Conservation (phyloP, 164 flowering plant genomes). For the Magnolia sinica region DNA sequence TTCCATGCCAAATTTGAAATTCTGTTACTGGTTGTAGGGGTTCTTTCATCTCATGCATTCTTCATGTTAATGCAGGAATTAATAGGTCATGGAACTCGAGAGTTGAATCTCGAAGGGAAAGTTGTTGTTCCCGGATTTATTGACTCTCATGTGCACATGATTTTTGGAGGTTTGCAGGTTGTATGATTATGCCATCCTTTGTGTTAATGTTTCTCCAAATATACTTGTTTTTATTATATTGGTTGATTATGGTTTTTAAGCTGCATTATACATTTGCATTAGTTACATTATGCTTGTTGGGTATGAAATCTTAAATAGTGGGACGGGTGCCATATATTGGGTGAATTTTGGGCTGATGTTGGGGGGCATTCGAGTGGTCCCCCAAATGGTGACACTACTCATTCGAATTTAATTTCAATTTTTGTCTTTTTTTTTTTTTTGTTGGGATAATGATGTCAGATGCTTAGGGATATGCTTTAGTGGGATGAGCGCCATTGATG, state of each 20-base stretch:
- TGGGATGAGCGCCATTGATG: too few relatives aligned
- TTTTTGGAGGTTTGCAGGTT: slow-evolving; percentile 90
- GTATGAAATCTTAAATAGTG: neutral
- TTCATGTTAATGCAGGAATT: slow-evolving; percentile 48
- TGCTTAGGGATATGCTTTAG: too few relatives aligned
- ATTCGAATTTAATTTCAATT: too few relatives aligned
- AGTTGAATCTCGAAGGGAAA: slow-evolving; percentile 65
- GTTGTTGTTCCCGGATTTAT: slow-evolving; percentile 92
- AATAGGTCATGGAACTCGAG: slow-evolving; percentile 41
- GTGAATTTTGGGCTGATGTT: too few relatives aligned
- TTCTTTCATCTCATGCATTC: slow-evolving; percentile 5
- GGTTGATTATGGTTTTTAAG: neutral
- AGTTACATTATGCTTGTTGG: neutral
- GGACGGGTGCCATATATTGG: too few relatives aligned
- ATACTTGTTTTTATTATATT: neutral
- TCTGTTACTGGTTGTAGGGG: neutral
- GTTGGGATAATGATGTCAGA: too few relatives aligned
- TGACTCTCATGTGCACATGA: slow-evolving; percentile 87
- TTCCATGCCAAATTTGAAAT: neutral
- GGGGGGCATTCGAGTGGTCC: too few relatives aligned
- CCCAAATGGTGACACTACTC: too few relatives aligned
- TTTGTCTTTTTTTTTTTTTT: too few relatives aligned
- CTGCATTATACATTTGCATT: neutral
- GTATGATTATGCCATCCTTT: neutral
- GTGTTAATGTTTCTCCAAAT: neutral